These are phyloP conservation scores for Platanthera guangdongensis DNA, from an alignment of 106 monocot genomes.

Conservation along the genomic window DNA sequence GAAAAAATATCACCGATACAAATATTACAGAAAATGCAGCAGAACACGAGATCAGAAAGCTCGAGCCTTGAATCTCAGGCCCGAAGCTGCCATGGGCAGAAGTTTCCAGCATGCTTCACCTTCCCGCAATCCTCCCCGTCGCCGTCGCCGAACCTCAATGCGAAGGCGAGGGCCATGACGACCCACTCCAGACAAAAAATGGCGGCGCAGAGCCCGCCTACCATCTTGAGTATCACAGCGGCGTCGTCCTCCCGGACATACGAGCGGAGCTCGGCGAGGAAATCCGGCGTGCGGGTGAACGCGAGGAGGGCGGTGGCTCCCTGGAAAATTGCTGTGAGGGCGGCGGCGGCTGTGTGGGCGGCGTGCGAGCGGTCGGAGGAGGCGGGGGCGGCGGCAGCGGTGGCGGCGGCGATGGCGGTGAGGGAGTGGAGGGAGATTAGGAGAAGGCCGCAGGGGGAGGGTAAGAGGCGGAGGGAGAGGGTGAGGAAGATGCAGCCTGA, in stretches of 20 bases:
- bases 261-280: constrained; percentile 40
- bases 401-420: constrained; percentile 33
- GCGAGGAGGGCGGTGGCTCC: constrained; percentile 74
- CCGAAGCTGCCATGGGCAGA: not conserved
- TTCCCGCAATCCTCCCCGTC: constrained; percentile 12
- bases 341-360: constrained; percentile 69
- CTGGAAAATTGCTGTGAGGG: constrained; percentile 84
- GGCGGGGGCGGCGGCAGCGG: constrained; percentile 19
- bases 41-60: no score
- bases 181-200: constrained; percentile 70
- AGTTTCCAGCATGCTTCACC: not conserved
- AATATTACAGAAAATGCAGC: no score
- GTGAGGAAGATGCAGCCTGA: constrained; percentile 70
- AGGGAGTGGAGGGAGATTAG: constrained; percentile 52
- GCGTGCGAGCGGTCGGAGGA: constrained; percentile 44
- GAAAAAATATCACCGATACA: no score
- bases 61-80: no score
- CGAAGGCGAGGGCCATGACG: constrained; percentile 45
- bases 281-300: constrained; percentile 51
- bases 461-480: constrained; percentile 67
- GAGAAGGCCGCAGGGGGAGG: constrained; percentile 51
- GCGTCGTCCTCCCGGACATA: constrained; percentile 68
- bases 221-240: constrained; percentile 50
- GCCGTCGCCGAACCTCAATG: constrained; percentile 37
- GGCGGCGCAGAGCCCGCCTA: constrained; percentile 37